Evolutionary conservation across 768 basidiomycete genomes (phyloP).

Genomic region (Lactarius trivialis): DNA sequence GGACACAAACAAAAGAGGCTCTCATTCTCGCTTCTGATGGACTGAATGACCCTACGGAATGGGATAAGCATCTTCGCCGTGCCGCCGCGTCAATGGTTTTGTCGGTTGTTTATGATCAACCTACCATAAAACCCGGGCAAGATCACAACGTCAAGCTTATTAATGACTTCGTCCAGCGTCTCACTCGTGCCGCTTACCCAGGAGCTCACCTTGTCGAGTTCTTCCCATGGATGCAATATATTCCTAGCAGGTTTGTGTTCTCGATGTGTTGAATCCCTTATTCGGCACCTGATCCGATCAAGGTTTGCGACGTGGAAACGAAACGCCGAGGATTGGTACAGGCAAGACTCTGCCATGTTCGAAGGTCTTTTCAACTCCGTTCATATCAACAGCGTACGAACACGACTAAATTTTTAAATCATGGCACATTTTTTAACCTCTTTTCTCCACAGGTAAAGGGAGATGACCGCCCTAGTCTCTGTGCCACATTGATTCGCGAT

Average conservation of each 20-base stretch:
- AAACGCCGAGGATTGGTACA: slow-evolving; percentile 11
- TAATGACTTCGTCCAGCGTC: slow-evolving; percentile 25
- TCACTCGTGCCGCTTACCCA: slow-evolving; percentile 32
- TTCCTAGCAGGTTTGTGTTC: slow-evolving; percentile 16
- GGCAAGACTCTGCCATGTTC: slow-evolving; percentile 18
- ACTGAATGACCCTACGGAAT: slow-evolving; percentile 26
- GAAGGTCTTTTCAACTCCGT: slow-evolving; percentile 13
- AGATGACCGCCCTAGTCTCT: slow-evolving; percentile 15
- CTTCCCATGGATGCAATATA: slow-evolving; percentile 21
- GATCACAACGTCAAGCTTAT: slow-evolving; percentile 25
- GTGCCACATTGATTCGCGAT: slow-evolving; percentile 14
- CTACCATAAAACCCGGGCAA: slow-evolving; percentile 19
- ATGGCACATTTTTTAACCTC: background rate
- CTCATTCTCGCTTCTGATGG: slow-evolving; percentile 29
- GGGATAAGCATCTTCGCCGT: slow-evolving; percentile 31
- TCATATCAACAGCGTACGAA: slow-evolving; percentile 1
- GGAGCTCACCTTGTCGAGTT: slow-evolving; percentile 29
- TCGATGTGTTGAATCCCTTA: background rate
- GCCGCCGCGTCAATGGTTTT: slow-evolving; percentile 29
- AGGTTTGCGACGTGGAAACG: slow-evolving; percentile 21
- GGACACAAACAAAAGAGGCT: slow-evolving; percentile 30
- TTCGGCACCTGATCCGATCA: background rate
- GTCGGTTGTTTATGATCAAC: slow-evolving; percentile 26
- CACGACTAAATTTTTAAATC: background rate
- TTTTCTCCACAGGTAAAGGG: slow-evolving; percentile 7